phyloP scores from a whole-genome alignment of 805 yeast species.

The Clavispora santaluciae region DNA sequence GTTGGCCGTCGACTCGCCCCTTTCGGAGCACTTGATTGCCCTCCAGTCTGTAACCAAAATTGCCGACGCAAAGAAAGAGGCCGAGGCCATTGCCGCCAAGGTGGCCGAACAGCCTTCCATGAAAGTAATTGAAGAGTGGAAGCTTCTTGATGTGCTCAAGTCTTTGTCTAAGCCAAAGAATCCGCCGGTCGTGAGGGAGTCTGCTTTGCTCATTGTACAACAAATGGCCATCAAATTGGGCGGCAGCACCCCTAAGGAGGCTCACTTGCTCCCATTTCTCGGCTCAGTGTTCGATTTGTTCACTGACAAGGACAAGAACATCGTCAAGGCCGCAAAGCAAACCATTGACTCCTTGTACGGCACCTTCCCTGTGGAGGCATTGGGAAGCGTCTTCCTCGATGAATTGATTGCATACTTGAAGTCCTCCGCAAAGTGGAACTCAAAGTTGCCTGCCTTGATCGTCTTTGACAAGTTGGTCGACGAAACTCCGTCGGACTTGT shows the following conservation, averaged over 20 bases:
- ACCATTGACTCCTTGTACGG: slow-evolving; percentile 69
- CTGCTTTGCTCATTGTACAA: slow-evolving; percentile 62
- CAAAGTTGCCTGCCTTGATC: slow-evolving; percentile 75
- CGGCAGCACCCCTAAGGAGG: slow-evolving; percentile 69
- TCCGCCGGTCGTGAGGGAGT: slow-evolving; percentile 70
- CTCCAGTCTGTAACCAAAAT: slow-evolving; percentile 49
- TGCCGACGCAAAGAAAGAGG: slow-evolving; percentile 52
- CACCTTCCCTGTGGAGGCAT: slow-evolving; percentile 70
- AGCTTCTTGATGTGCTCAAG: slow-evolving; percentile 55
- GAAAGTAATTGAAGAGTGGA: slow-evolving; percentile 56
- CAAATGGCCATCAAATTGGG: slow-evolving; percentile 54
- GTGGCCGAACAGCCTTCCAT: slow-evolving; percentile 40
- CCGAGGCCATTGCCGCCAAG: slow-evolving; percentile 47
- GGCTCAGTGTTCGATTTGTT: slow-evolving; percentile 62
- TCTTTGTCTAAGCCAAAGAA: slow-evolving; percentile 72
- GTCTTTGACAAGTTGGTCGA: slow-evolving; percentile 68
- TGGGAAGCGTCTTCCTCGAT: slow-evolving; percentile 65
- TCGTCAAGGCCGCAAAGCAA: slow-evolving; percentile 79
- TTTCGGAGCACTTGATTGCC: slow-evolving; percentile 51
- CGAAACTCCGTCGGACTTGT: slow-evolving; percentile 77
- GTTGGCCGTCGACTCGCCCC: slow-evolving; percentile 54
- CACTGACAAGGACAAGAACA: slow-evolving; percentile 84
- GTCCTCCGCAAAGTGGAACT: slow-evolving; percentile 90
- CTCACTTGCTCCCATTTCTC: slow-evolving; percentile 62
- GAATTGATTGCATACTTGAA: slow-evolving; percentile 57